Base-by-base conservation (phyloP, 2,329 filamentous ascomycete species). In the Acephala macrosclerotiorum region DNA sequence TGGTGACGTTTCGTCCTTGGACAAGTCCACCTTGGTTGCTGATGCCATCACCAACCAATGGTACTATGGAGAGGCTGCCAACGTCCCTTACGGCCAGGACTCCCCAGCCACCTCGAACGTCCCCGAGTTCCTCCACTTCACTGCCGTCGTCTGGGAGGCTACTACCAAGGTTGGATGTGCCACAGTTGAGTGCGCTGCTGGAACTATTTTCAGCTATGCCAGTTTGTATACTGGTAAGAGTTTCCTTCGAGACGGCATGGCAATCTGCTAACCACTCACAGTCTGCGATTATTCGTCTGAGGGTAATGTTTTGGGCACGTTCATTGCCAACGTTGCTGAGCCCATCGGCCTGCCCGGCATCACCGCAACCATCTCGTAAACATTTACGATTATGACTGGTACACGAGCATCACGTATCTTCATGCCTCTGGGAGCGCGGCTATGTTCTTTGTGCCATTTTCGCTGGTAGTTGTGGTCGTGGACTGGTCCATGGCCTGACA, bases 41-140 rank as follows among this genome's bases (percentile, higher is more conserved):
- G 83, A 85, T 69, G 88, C 91, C 71, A 89, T 95, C 76, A 92
- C 89, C 74, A 86, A 95, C 77, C 84, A 90, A 80, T 97, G 96
- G 93, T 97, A 97, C 86, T 93, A 96, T 78, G 87, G 86, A 74
- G 93, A 97, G 79, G 84, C 84, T 65, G 74, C 76, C 35, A 78
- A 80, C 61, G 83, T 80, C 18, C 63, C 62, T 76, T 96, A 91
- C 75, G 90, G 89, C 70, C 64, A 82, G 71, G 75, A 78, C 65
- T 83, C 82, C 75, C 90, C 91, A 29, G 79, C 86, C 87, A 40
- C 87, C 84, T 73, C 75, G 77, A 78, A 85, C 78, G 61, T 68
- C 49, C 58, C 61, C 38, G 71, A 73, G 49, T 71, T 66, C 61
- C 62, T 74, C 63, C 92, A 94, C 78, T 92, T 93, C 79, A 86